Evolutionary conservation across 2,329 filamentous ascomycete species (phyloP).

Genomic region (Sphaerostilbella broomeana): DNA sequence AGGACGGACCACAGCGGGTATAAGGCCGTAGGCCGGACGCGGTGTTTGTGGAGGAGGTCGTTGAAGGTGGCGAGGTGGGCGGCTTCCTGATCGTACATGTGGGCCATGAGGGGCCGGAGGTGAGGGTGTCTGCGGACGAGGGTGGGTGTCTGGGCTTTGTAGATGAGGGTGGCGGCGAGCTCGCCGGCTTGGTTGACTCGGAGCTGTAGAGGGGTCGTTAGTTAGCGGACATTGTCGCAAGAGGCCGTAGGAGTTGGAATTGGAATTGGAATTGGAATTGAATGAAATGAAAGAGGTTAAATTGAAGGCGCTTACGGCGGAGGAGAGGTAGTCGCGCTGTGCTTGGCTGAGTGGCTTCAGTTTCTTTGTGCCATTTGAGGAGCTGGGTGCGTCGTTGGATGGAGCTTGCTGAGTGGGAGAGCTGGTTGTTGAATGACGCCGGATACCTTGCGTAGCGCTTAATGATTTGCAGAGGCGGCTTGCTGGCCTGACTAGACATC

Average conservation of each 20-base stretch:
- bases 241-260: not conserved
- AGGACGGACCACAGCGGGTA: conserved; percentile 83
- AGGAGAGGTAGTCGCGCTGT: conserved; percentile 69
- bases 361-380: conserved; percentile 24
- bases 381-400: conserved; percentile 14
- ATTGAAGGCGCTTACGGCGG: conserved; percentile 50
- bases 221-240: not conserved
- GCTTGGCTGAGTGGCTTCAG: conserved; percentile 58
- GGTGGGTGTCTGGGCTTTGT: conserved; percentile 79
- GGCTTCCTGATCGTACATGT: conserved; percentile 97
- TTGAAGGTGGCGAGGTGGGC: conserved; percentile 86
- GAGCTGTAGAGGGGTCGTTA: conserved; percentile 44
- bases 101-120: conserved; percentile 82
- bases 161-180: conserved; percentile 93
- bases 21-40: conserved; percentile 85
- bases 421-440: conserved; percentile 10
- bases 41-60: conserved; percentile 71
- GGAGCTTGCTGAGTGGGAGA: conserved; percentile 15
- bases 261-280: not conserved
- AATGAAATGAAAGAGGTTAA: too few species aligned
- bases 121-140: conserved; percentile 75
- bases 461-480: conserved; percentile 7
- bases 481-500: conserved; percentile 14
- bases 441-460: too few species aligned
- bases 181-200: conserved; percentile 97